A percentile compares a stretch with the other conserved stretches of the same genome.
Conservation (phyloP, 2,329 filamentous ascomycete species). For the Ceratocystis diversiconidia region DNA sequence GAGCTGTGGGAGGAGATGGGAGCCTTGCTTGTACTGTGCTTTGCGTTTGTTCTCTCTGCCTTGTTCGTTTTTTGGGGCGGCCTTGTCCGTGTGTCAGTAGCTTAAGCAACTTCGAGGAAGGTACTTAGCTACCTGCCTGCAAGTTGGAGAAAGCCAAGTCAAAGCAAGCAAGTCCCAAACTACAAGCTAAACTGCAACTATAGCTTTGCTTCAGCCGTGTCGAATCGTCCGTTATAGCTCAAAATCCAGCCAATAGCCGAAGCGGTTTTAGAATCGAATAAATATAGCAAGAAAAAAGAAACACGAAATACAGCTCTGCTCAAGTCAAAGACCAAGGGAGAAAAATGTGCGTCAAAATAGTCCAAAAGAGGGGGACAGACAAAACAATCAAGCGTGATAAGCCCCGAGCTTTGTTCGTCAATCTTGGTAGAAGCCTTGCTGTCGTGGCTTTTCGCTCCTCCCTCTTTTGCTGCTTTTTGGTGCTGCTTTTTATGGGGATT, state of each 20-base stretch:
- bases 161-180: neutral
- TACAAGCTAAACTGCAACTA: neutral
- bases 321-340: neutral
- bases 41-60: neutral
- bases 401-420: neutral
- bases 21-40: neutral
- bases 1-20: neutral
- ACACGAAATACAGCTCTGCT: neutral
- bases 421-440: neutral
- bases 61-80: neutral
- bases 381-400: neutral
- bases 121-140: neutral
- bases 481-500: neutral
- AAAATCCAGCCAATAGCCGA: neutral
- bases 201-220: conserved; percentile 3
- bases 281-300: neutral
- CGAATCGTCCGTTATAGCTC: neutral
- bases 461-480: neutral
- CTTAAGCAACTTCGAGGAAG: too few species aligned
- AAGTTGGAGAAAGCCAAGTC: neutral
- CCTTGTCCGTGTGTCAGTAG: neutral
- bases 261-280: neutral
- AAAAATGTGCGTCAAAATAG: neutral
- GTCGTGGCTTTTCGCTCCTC: neutral
- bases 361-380: neutral